Conservation (phyloP, 2,329 filamentous ascomycete species). For the Xylaria sp. region DNA sequence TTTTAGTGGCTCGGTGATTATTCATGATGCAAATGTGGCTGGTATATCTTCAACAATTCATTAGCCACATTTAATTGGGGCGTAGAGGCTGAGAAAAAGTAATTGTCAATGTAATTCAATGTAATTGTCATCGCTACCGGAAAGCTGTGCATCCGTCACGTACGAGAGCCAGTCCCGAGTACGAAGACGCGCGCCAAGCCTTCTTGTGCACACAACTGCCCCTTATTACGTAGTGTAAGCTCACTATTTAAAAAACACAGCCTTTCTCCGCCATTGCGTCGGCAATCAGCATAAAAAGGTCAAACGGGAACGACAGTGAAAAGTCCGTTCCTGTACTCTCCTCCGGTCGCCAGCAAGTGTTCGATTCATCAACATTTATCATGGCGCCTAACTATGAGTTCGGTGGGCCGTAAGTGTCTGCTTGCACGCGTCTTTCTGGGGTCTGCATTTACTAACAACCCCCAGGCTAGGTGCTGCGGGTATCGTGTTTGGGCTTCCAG, state of each 20-base stretch:
- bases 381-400: constrained; percentile 42
- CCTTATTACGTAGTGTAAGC: constrained; percentile 5
- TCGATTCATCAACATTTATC: background rate
- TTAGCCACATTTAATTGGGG: constrained; percentile 10
- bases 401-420: constrained; percentile 42
- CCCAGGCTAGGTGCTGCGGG: constrained; percentile 77
- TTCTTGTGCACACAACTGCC: constrained; percentile 1
- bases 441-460: constrained; percentile 24
- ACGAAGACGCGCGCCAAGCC: constrained; percentile 33
- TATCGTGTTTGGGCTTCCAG: constrained; percentile 83
- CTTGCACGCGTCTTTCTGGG: background rate
- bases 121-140: constrained; percentile 37
- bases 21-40: constrained; percentile 11
- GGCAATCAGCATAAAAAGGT: background rate
- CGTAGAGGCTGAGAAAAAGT: background rate
- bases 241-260: constrained; percentile 28
- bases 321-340: background rate
- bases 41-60: background rate
- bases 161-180: constrained; percentile 32
- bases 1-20: background rate
- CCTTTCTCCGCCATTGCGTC: constrained; percentile 5
- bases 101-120: constrained; percentile 34
- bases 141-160: constrained; percentile 29
- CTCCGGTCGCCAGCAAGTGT: constrained; percentile 2
- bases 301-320: constrained; percentile 6